Conservation (phyloP, 2,329 filamentous ascomycete genomes). For the Corynespora cassiicola region DNA sequence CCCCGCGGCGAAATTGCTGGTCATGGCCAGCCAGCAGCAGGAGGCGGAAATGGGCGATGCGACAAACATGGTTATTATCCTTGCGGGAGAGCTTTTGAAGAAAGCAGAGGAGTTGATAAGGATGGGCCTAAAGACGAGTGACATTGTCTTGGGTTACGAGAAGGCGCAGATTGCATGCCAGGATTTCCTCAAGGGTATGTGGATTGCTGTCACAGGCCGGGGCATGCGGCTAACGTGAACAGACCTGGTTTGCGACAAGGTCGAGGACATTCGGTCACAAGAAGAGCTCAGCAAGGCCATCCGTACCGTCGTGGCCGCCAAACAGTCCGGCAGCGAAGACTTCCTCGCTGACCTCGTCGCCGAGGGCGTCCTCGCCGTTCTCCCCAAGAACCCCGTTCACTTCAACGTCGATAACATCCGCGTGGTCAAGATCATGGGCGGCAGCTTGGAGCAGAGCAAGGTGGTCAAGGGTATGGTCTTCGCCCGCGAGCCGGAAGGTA, state of each 20-base stretch:
- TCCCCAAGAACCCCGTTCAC: slow-evolving; percentile 93
- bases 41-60: slow-evolving; percentile 99
- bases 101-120: slow-evolving; percentile 96
- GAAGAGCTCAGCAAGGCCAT: slow-evolving; percentile 93
- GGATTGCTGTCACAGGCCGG: no score
- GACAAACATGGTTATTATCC: slow-evolving; percentile 94
- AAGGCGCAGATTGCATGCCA: slow-evolving; percentile 90
- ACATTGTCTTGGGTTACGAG: slow-evolving; percentile 95
- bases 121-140: slow-evolving; percentile 98
- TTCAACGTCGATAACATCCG: slow-evolving; percentile 99
- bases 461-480: slow-evolving; percentile 99
- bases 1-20: slow-evolving; percentile 93
- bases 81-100: slow-evolving; percentile 92
- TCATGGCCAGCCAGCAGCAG: slow-evolving; percentile 99
- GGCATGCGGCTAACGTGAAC: slow-evolving; percentile 28
- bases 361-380: slow-evolving; percentile 81
- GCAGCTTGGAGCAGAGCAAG: slow-evolving; percentile 88
- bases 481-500: slow-evolving; percentile 89
- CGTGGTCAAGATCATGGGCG: slow-evolving; percentile 99
- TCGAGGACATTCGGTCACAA: slow-evolving; percentile 81
- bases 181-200: slow-evolving; percentile 75
- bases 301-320: slow-evolving; percentile 92
- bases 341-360: slow-evolving; percentile 86
- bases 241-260: slow-evolving; percentile 89
- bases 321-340: slow-evolving; percentile 94